Evolutionary conservation across 371 early-diverging fungal genomes (phyloP), one percentile per base, ranked within the genome.

Genomic region (Catenaria anguillulae): DNA sequence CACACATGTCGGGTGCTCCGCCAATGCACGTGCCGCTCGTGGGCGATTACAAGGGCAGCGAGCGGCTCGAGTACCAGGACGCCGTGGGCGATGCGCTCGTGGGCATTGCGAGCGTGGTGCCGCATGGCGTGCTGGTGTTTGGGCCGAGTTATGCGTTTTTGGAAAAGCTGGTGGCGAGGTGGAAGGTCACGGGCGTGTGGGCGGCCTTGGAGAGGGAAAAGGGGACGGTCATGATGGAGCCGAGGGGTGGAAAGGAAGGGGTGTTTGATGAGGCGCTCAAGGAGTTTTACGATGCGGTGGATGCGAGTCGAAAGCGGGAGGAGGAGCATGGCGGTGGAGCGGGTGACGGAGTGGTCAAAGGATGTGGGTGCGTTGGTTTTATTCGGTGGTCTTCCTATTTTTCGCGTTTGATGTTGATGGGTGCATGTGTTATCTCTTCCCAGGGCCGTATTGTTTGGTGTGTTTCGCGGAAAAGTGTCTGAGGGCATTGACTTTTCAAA

Each of bases 401-500:
- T 17, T 43, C 45, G 21, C 12, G 21, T 10, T 17, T 37, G 37
- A 37, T 23, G 4, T 24, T 0, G 46, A 46, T 24, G 21, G 4
- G n/a, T 4, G 4, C 5, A 2, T 10, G 46, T 46, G 24, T 23
- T n/a, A n/a, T n/a, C n/a, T n/a, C n/a, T n/a, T n/a, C n/a, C n/a
- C n/a, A 50, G 52, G 13, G 52, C 52, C 4, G 1, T 50, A 3
- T 12, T 50, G 52, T 50, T 80, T 61, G 73, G 77, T 37, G 80
- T 81, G 0, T 92, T 83, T 66, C 75, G 95, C 33, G 98, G 98
- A 4, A 96, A 92, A 71, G 89, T 90, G 1, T 83, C 86, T 36
- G 98, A 97, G 70, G 98, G 98, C 13, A 85, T 95, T 56, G 95
- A 97, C 67, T 97, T 97, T 68, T 84, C 83, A 4, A 93, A 97